Evolutionary conservation across 1,284 basidiomycete genomes (phyloP).

Genomic region (Sphagnurus paluster): DNA sequence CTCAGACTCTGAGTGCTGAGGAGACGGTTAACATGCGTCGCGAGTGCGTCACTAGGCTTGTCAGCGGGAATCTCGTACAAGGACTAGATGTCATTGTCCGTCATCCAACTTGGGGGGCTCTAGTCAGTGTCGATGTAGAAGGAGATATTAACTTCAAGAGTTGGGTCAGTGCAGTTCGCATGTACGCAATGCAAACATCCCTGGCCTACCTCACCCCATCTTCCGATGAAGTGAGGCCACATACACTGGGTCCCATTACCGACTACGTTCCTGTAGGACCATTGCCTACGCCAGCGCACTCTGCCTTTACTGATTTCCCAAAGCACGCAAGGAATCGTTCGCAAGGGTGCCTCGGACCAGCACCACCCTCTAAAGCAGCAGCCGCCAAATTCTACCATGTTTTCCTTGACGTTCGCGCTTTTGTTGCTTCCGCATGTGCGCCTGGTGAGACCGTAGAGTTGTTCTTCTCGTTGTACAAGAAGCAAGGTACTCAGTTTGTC

Average conservation of each 20-base stretch:
- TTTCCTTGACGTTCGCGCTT: slow-evolving; percentile 87
- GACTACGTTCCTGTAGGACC: slow-evolving; percentile 46
- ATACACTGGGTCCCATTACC: slow-evolving; percentile 34
- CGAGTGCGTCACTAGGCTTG: slow-evolving; percentile 87
- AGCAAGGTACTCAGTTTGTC: slow-evolving; percentile 81
- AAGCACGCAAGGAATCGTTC: slow-evolving; percentile 50
- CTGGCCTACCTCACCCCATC: slow-evolving; percentile 79
- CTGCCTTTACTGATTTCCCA: slow-evolving; percentile 62
- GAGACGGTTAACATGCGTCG: slow-evolving; percentile 83
- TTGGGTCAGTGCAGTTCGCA: slow-evolving; percentile 85
- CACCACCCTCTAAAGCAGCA: slow-evolving; percentile 38
- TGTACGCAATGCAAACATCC: slow-evolving; percentile 85
- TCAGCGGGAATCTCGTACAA: slow-evolving; percentile 90
- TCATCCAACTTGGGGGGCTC: slow-evolving; percentile 87
- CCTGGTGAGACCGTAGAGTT: slow-evolving; percentile 93
- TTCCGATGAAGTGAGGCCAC: slow-evolving; percentile 39
- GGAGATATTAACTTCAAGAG: slow-evolving; percentile 72
- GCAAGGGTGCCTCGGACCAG: slow-evolving; percentile 44
- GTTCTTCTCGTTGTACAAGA: slow-evolving; percentile 92
- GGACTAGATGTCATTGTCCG: slow-evolving; percentile 94
- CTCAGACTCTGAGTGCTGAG: slow-evolving; percentile 85
- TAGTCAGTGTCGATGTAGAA: slow-evolving; percentile 85
- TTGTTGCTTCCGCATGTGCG: slow-evolving; percentile 86
- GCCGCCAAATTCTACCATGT: slow-evolving; percentile 83
- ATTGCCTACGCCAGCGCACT: slow-evolving; percentile 61